Evolutionary conservation across 1,139 yeast species (phyloP).

Genomic region (Hanseniaspora gamundiae): DNA sequence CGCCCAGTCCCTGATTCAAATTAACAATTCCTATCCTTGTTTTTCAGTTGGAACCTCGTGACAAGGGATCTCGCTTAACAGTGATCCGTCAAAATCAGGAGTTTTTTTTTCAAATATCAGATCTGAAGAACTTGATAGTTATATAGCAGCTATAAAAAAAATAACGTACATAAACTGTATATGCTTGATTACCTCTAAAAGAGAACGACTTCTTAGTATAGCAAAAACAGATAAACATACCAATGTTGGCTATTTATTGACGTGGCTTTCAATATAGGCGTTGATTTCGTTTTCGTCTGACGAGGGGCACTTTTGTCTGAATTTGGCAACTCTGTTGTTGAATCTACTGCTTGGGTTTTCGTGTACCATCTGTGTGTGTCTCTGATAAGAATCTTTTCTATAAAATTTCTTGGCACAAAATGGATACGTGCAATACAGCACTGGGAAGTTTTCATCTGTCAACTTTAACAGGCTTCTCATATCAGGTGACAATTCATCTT

Average conservation of each 20-base stretch:
- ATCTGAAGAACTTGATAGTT: neutral
- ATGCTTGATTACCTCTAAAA: neutral
- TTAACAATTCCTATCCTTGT: too few relatives aligned
- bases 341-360: slow-evolving; percentile 32
- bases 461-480: slow-evolving; percentile 17
- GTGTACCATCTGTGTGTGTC: slow-evolving; percentile 45
- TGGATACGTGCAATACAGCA: slow-evolving; percentile 24
- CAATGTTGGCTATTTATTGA: too few relatives aligned
- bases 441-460: slow-evolving; percentile 20
- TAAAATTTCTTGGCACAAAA: slow-evolving; percentile 43
- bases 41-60: too few relatives aligned
- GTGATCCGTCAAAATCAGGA: too few relatives aligned
- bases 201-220: neutral
- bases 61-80: too few relatives aligned
- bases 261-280: neutral
- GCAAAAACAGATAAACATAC: too few relatives aligned
- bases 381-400: slow-evolving; percentile 43
- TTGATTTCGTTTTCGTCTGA: slow-evolving; percentile 3
- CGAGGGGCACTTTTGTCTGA: slow-evolving; percentile 15
- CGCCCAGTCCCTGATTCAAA: too few relatives aligned
- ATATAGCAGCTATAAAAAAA: neutral
- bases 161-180: neutral
- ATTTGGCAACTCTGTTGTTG: slow-evolving; percentile 27
- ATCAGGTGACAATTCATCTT: slow-evolving; percentile 17
- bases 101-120: neutral